These are phyloP conservation scores for Hemisphaericaspora subhashii DNA, from an alignment of 1,139 yeast genomes.

Conservation along the genomic window DNA sequence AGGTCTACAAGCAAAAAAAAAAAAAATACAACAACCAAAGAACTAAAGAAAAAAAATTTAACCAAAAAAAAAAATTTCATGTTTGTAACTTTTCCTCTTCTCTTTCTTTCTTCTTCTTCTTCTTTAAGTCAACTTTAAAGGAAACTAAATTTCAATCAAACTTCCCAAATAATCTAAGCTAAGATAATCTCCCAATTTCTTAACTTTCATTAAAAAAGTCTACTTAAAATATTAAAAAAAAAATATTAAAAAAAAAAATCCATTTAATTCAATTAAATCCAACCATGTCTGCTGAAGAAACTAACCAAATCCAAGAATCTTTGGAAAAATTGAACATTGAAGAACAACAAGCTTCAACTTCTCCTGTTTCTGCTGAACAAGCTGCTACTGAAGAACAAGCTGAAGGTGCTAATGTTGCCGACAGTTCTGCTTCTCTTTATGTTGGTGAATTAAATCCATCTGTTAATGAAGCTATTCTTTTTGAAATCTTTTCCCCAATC, in stretches of 20 bases:
- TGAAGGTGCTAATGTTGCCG: slow-evolving; percentile 38
- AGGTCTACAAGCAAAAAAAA: not conserved
- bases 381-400: slow-evolving; percentile 27
- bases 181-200: not conserved
- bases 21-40: not conserved
- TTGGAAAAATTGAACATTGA: slow-evolving; percentile 54
- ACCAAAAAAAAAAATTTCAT: not conserved
- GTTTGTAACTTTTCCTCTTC: slow-evolving; percentile 1
- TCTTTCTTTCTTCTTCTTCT: not conserved
- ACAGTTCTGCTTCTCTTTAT: slow-evolving; percentile 82
- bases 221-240: slow-evolving; percentile 10
- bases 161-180: slow-evolving; percentile 2
- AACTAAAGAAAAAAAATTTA: not conserved
- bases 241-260: slow-evolving; percentile 8
- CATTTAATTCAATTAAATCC: slow-evolving; percentile 10
- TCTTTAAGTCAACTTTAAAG: slow-evolving; percentile 2
- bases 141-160: slow-evolving; percentile 1
- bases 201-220: not conserved
- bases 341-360: no score
- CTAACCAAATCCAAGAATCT: slow-evolving; percentile 54
- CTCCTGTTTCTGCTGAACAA: slow-evolving; percentile 20
- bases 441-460: slow-evolving; percentile 96
- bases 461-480: slow-evolving; percentile 92
- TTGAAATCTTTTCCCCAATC: slow-evolving; percentile 90
- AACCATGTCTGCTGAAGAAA: slow-evolving; percentile 50